Conservation (phyloP, 768 basidiomycete species). For the Termitomyces bulborhizus region DNA sequence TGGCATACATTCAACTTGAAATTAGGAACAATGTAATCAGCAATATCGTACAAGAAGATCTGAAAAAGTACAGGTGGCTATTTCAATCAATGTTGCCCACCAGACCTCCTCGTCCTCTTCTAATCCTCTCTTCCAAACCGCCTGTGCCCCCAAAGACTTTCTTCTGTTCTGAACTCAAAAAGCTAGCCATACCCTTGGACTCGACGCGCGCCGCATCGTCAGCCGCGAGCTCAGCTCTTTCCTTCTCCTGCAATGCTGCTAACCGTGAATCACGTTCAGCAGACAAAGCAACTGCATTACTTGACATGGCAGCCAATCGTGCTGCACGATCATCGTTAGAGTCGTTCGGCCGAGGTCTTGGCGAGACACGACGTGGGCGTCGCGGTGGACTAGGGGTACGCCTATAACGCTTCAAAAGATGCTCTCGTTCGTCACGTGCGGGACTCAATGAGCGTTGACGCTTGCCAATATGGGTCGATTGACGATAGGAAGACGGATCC, state of each 20-base stretch:
- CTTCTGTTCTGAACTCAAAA: conserved; percentile 80
- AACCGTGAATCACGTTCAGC: conserved; percentile 70
- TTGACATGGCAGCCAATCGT: conserved; percentile 86
- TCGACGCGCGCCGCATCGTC: conserved; percentile 64
- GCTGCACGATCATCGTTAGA: conserved; percentile 60
- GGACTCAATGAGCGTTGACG: conserved; percentile 33
- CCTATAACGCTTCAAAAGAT: conserved; percentile 43
- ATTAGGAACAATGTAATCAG: not conserved
- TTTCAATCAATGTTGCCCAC: conserved; percentile 56
- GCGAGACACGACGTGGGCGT: conserved; percentile 21
- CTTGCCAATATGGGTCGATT: conserved; percentile 25
- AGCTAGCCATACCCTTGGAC: conserved; percentile 74
- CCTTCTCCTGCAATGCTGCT: conserved; percentile 60
- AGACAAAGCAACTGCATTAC: conserved; percentile 62
- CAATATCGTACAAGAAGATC: not conserved
- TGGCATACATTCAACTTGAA: not conserved
- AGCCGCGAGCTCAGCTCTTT: conserved; percentile 70
- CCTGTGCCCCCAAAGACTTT: conserved; percentile 75
- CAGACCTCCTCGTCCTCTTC: conserved; percentile 64
- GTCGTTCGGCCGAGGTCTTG: conserved; percentile 14
- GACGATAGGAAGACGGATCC: conserved; percentile 19
- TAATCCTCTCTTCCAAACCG: conserved; percentile 74
- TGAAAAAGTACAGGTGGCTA: not conserved
- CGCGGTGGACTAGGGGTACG: conserved; percentile 25
- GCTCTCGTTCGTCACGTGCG: conserved; percentile 17